These are phyloP conservation scores for Metschnikowia cubensis DNA, from an alignment of 805 yeast genomes.

Conservation along the genomic window DNA sequence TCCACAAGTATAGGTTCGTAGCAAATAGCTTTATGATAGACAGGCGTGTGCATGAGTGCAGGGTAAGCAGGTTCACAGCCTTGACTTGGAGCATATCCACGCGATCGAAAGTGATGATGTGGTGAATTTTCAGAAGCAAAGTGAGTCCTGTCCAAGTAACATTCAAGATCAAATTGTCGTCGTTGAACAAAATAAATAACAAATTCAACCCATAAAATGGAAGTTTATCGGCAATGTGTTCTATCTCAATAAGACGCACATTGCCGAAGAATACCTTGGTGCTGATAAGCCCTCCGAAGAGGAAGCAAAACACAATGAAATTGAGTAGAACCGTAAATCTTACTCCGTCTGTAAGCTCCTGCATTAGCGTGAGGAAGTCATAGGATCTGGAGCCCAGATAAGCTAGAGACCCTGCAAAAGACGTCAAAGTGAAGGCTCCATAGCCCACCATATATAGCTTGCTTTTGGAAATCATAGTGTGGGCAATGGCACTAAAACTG, in stretches of 20 bases:
- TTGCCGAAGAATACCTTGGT: slow-evolving; percentile 62
- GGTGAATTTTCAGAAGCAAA: slow-evolving; percentile 56
- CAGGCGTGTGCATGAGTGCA: slow-evolving; percentile 12
- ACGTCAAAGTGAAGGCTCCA: slow-evolving; percentile 12
- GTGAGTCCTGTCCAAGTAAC: slow-evolving; percentile 36
- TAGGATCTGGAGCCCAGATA: slow-evolving; percentile 12
- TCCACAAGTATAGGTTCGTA: slow-evolving; percentile 40
- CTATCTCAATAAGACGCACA: slow-evolving; percentile 68
- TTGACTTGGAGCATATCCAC: slow-evolving; percentile 37
- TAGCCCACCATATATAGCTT: slow-evolving; percentile 7
- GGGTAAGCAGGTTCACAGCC: slow-evolving; percentile 24
- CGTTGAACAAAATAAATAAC: slow-evolving; percentile 61
- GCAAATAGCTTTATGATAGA: slow-evolving; percentile 31
- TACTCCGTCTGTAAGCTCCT: slow-evolving; percentile 16
- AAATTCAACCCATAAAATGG: slow-evolving; percentile 40
- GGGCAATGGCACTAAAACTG: not conserved
- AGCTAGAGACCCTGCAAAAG: slow-evolving; percentile 10
- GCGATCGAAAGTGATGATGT: slow-evolving; percentile 64
- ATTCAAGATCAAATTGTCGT: slow-evolving; percentile 54
- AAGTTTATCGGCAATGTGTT: slow-evolving; percentile 46
- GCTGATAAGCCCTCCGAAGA: slow-evolving; percentile 26
- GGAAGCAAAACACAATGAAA: slow-evolving; percentile 14
- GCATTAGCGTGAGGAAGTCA: slow-evolving; percentile 15
- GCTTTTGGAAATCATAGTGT: not conserved
- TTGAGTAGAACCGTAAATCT: slow-evolving; percentile 16